Conservation (phyloP, 495 filamentous ascomycete genomes). For the Lentithecium fluviatile region DNA sequence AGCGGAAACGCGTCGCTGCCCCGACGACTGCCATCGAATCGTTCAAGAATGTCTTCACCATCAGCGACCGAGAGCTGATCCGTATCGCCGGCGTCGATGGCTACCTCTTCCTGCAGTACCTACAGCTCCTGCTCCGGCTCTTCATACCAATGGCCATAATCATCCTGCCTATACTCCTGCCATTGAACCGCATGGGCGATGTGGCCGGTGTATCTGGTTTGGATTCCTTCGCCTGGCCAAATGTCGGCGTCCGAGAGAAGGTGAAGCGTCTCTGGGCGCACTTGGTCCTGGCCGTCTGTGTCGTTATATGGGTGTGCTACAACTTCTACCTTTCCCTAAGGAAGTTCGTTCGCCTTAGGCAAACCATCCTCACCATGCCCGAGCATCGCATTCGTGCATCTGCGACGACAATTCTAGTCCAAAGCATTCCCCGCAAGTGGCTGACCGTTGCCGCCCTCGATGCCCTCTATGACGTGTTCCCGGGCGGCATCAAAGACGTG, state of each 20-base stretch:
- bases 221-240: slow-evolving; percentile 65
- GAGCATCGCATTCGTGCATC: slow-evolving; percentile 94
- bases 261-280: slow-evolving; percentile 86
- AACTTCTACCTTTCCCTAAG: slow-evolving; percentile 85
- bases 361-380: slow-evolving; percentile 91
- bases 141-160: slow-evolving; percentile 78
- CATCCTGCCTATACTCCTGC: slow-evolving; percentile 81
- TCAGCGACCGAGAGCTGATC: slow-evolving; percentile 30
- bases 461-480: slow-evolving; percentile 93
- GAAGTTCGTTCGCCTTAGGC: slow-evolving; percentile 90
- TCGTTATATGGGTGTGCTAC: slow-evolving; percentile 79
- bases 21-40: slow-evolving; percentile 30
- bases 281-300: slow-evolving; percentile 73
- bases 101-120: slow-evolving; percentile 95
- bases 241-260: slow-evolving; percentile 64
- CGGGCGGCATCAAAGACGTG: slow-evolving; percentile 91
- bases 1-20: slow-evolving; percentile 21
- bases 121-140: slow-evolving; percentile 89
- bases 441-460: slow-evolving; percentile 74
- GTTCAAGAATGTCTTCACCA: slow-evolving; percentile 36
- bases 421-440: slow-evolving; percentile 86
- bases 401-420: slow-evolving; percentile 91
- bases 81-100: slow-evolving; percentile 72
- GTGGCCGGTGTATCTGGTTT: slow-evolving; percentile 50
- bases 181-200: slow-evolving; percentile 60